Conservation (phyloP, 306 rosid genomes). For the Cucurbita argyrosperma region DNA sequence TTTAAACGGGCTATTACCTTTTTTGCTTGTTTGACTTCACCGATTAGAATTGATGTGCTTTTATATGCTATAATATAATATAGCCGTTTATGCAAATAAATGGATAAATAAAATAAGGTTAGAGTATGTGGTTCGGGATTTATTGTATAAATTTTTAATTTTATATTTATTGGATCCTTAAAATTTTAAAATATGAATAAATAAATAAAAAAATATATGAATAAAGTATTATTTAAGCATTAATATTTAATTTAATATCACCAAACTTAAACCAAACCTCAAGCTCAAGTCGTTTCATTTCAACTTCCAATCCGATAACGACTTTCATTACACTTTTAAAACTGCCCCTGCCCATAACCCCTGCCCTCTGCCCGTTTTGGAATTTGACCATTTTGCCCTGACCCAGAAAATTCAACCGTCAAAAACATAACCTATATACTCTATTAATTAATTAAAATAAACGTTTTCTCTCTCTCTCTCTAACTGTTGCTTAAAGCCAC, state of each 20-base stretch:
- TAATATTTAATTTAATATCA: neutral
- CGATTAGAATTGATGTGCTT: neutral
- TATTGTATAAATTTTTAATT: no score
- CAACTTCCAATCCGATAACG: slow-evolving; percentile 2
- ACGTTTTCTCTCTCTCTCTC: neutral
- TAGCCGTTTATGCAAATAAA: no score
- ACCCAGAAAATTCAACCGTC: neutral
- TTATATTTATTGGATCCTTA: no score
- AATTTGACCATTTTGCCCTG: neutral
- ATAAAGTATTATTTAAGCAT: no score
- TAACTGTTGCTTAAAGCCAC: slow-evolving; percentile 15
- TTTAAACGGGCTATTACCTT: neutral
- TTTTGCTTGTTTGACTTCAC: neutral
- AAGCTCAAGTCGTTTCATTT: neutral
- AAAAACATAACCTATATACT: neutral
- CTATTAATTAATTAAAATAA: neutral
- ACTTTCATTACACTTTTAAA: neutral
- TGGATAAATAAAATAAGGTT: neutral
- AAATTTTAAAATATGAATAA: no score
- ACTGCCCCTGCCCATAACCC: neutral
- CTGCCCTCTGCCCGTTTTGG: neutral
- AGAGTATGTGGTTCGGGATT: no score
- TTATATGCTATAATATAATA: neutral
- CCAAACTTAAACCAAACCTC: neutral
- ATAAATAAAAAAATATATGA: no score